A percentile compares a stretch with the other conserved stretches of the same genome.
These are phyloP conservation scores for Trametes cingulata DNA, from an alignment of 768 basidiomycete species.

Conservation along the genomic window DNA sequence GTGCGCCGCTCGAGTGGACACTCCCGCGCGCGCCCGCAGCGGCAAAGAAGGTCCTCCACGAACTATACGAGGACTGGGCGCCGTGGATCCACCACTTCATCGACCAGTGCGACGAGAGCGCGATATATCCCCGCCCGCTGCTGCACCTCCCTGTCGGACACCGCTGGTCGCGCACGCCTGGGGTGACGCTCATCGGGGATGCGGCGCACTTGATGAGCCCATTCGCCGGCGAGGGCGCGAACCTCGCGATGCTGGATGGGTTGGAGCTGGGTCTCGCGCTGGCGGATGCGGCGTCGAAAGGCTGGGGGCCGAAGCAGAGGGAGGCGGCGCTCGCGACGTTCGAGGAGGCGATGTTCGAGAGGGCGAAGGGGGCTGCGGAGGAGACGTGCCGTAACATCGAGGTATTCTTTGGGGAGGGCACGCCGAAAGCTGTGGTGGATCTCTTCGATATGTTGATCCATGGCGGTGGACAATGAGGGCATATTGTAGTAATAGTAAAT, in stretches of 20 bases:
- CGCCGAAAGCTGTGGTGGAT: too few species aligned
- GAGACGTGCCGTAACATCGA: conserved; percentile 8
- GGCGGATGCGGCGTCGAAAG: conserved; percentile 1
- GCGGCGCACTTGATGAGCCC: conserved; percentile 41
- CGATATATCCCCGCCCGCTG: conserved; percentile 19
- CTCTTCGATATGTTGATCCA: too few species aligned
- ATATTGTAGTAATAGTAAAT: too few species aligned
- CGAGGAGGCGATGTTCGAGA: conserved; percentile 7
- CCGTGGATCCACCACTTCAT: conserved; percentile 16
- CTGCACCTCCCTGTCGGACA: conserved; percentile 18
- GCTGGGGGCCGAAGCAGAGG: background rate
- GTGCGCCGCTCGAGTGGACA: conserved; percentile 15
- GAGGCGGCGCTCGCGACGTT: conserved; percentile 9
- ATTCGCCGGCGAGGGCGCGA: conserved; percentile 41
- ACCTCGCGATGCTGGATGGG: conserved; percentile 36
- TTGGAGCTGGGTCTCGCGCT: conserved; percentile 18
- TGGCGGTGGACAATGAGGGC: too few species aligned
- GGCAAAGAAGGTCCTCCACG: conserved; percentile 12
- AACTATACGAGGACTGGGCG: conserved; percentile 7
- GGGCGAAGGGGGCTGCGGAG: conserved; percentile 4
- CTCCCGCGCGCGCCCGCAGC: conserved; percentile 6
- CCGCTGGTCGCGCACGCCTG: conserved; percentile 16
- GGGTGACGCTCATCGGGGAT: conserved; percentile 25
- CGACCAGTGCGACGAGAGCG: conserved; percentile 9
- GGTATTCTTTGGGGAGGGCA: too few species aligned